Conservation (phyloP, 192 early-diverging fungal genomes). For the Rhizoclosmatium globosum region DNA sequence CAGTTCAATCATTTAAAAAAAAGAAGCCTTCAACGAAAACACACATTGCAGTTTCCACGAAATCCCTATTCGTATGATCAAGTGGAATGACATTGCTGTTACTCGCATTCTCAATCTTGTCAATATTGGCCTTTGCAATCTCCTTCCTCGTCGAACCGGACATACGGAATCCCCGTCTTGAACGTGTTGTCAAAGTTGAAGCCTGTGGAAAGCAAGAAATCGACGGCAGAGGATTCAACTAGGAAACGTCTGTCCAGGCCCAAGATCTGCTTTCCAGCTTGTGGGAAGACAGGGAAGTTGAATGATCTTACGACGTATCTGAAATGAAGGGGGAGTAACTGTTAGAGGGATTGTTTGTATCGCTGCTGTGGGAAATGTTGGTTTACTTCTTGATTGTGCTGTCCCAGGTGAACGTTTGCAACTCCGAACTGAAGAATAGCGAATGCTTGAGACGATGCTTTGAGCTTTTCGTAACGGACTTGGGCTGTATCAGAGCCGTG, state of each 20-base stretch:
- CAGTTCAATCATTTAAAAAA: not conserved
- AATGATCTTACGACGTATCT: slow-evolving; percentile 81
- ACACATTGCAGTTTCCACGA: slow-evolving; percentile 56
- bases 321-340: slow-evolving; percentile 1
- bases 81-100: slow-evolving; percentile 29
- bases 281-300: slow-evolving; percentile 91
- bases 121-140: slow-evolving; percentile 51
- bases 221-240: slow-evolving; percentile 63
- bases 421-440: slow-evolving; percentile 84
- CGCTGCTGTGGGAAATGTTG: not conserved
- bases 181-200: slow-evolving; percentile 96
- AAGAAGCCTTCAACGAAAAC: slow-evolving; percentile 7
- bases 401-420: slow-evolving; percentile 80
- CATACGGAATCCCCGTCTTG: slow-evolving; percentile 75
- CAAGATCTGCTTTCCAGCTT: slow-evolving; percentile 51
- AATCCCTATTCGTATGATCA: slow-evolving; percentile 61
- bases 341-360: too few species aligned
- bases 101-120: not conserved
- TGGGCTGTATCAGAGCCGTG: slow-evolving; percentile 56
- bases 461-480: slow-evolving; percentile 66
- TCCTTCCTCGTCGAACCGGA: slow-evolving; percentile 69
- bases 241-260: slow-evolving; percentile 62
- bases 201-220: slow-evolving; percentile 76
- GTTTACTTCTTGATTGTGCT: slow-evolving; percentile 29
- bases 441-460: slow-evolving; percentile 56